Evolutionary conservation across 2,329 filamentous ascomycete genomes (phyloP).

Genomic region (Gliomastix tumulicola): DNA sequence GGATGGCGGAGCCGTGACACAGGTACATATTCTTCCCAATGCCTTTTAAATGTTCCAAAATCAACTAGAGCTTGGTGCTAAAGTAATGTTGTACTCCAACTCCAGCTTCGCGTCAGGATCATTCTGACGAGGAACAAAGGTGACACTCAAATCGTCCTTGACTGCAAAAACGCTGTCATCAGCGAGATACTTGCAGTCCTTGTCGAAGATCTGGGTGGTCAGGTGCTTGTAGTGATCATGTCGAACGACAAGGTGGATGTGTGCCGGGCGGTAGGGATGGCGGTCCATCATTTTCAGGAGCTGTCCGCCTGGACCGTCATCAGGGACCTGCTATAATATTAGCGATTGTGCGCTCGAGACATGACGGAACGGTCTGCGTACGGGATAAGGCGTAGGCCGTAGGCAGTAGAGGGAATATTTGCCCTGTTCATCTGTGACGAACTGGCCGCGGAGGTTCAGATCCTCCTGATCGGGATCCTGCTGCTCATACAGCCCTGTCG

Average conservation of each 20-base stretch:
- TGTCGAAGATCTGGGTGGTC: conserved; percentile 69
- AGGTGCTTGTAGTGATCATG: conserved; percentile 53
- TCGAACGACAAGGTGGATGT: conserved; percentile 48
- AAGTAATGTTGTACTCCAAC: conserved; percentile 53
- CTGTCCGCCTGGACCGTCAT: conserved; percentile 45
- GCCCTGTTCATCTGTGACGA: conserved; percentile 59
- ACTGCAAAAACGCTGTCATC: conserved; percentile 48
- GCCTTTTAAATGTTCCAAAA: no score
- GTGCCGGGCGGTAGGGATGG: conserved; percentile 49
- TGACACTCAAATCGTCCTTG: conserved; percentile 40
- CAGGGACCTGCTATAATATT: conserved; percentile 24
- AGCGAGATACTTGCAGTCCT: conserved; percentile 52
- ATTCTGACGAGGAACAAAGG: conserved; percentile 27
- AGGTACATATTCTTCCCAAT: no score
- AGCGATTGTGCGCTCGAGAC: no score
- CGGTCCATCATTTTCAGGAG: conserved; percentile 47
- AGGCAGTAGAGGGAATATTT: conserved; percentile 56
- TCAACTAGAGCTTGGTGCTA: conserved; percentile 16
- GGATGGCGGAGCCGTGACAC: no score
- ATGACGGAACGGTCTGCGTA: no score
- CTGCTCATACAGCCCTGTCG: conserved; percentile 54
- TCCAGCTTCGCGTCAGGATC: conserved; percentile 46
- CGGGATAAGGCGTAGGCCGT: conserved; percentile 49
- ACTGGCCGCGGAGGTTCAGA: conserved; percentile 67
- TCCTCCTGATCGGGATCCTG: conserved; percentile 65